Evolutionary conservation across 2,329 filamentous ascomycete species (phyloP), one percentile per base, ranked within the genome.

Genomic region (Trichophyton rubrum): DNA sequence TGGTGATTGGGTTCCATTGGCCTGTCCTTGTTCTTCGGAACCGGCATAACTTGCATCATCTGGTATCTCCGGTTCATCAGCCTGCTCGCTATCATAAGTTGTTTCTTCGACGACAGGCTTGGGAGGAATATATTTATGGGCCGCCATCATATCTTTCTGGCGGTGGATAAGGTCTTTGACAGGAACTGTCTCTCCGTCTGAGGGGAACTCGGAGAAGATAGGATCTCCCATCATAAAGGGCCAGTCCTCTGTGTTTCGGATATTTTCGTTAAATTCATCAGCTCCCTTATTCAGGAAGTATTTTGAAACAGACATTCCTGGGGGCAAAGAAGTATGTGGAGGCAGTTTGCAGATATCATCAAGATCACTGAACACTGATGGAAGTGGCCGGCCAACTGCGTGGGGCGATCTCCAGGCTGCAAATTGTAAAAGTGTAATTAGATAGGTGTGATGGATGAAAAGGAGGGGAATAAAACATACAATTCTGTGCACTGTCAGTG

Each of bases 211-310:
- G 4, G 73, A 69, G 63, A 81, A 82, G 15, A 79, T 75, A 1
- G 79, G 74, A 61, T 81, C 79, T 59, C 77, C 69, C 65, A 76
- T 77, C 58, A 80, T 71, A n/a, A 72, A 70, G 2, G 75, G 66
- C 80, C 80, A 82, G 22, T 75, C 71, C 41, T 77, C 74, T 0
- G 77, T 80, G 62, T 80, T 74, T 60, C 77, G 70, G 15, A 82
- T 74, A 63, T 78, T 75, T 40, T 77, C 66, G 60, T 75, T 71
- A 15, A 75, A 73, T 61, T 79, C 74, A 17, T 78, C 72, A 1
- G 72, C 70, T 60, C 74, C 75, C 11, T 74, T 71, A 2, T 70
- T 63, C 3, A 71, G 73, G 64, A 79, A 77, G 62, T 81, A 81
- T 58, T 77, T 74, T 1, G 79, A 82, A 2, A 79, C 74, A 41